Evolutionary conservation across 2,329 filamentous ascomycete species (phyloP).

Genomic region (Penicillium sp.): DNA sequence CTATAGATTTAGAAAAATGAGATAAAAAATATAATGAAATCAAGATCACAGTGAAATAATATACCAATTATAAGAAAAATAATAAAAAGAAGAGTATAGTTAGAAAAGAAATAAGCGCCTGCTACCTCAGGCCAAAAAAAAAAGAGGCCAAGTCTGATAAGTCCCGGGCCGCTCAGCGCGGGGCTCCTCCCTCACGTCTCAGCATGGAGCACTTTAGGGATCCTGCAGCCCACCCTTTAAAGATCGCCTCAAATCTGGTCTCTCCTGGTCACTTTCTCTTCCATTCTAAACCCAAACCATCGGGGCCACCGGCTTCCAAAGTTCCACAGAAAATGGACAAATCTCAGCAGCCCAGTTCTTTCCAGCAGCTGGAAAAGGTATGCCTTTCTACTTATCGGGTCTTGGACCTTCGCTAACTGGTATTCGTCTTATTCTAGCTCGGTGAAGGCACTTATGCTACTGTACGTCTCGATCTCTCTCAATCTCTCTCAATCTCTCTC

Average conservation of each 20-base stretch:
- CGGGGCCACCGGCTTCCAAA: constrained; percentile 18
- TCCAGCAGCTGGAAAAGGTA: constrained; percentile 94
- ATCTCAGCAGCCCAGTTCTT: constrained; percentile 89
- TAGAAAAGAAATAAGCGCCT: background rate
- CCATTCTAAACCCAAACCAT: constrained; percentile 20
- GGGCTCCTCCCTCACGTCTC: constrained; percentile 26
- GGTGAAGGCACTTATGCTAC: constrained; percentile 99
- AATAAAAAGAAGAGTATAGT: background rate
- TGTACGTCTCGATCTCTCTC: constrained; percentile 56
- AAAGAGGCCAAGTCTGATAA: background rate
- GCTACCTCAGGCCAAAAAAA: constrained; percentile 17
- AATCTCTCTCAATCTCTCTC: background rate
- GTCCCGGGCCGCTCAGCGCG: constrained; percentile 22
- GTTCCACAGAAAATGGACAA: constrained; percentile 69
- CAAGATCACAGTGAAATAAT: background rate
- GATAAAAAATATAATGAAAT: background rate
- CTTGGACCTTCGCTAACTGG: constrained; percentile 30
- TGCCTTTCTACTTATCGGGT: constrained; percentile 3
- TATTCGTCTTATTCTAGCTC: constrained; percentile 51
- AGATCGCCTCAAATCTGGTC: constrained; percentile 37
- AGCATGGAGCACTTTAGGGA: constrained; percentile 28
- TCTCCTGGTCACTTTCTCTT: constrained; percentile 42
- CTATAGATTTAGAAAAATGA: background rate
- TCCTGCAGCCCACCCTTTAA: constrained; percentile 29
- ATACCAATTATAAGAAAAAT: background rate